Percentiles rank a stretch among this genome's conserved stretches.
These are phyloP conservation scores for Hyaloscypha hepaticicola DNA, from an alignment of 495 filamentous ascomycete species.

Conservation along the genomic window DNA sequence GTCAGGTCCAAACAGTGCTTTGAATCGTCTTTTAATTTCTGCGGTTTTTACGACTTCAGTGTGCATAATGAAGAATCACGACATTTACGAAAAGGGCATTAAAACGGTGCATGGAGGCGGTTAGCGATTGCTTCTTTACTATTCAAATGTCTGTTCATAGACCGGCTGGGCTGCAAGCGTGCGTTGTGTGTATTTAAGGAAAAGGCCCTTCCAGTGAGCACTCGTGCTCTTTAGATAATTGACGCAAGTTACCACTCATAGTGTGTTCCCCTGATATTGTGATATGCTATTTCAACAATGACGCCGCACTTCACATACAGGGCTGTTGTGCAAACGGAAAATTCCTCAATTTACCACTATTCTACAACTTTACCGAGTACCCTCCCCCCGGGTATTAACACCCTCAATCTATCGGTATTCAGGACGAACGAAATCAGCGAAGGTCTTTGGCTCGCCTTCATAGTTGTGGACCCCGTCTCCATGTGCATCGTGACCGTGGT, in stretches of 20 bases:
- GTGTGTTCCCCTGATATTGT: too few relatives aligned
- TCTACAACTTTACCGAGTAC: constrained; percentile 14
- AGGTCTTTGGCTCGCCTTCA: constrained; percentile 83
- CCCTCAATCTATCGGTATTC: constrained; percentile 69
- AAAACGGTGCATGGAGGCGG: constrained; percentile 31
- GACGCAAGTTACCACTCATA: constrained; percentile 29
- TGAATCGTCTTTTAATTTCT: constrained; percentile 1
- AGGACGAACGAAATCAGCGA: constrained; percentile 88
- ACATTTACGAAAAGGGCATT: constrained; percentile 22
- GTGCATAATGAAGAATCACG: constrained; percentile 22
- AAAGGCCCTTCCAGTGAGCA: constrained; percentile 16
- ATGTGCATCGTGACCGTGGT: constrained; percentile 38
- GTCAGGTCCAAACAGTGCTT: not conserved
- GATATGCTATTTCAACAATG: too few relatives aligned
- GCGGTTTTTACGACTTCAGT: constrained; percentile 10
- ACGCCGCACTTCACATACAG: too few relatives aligned
- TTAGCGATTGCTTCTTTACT: constrained; percentile 31
- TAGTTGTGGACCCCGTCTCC: constrained; percentile 30
- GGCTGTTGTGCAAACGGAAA: not conserved
- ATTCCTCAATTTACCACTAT: constrained; percentile 16
- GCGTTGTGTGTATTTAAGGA: constrained; percentile 19
- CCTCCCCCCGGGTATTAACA: not conserved
- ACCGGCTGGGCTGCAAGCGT: not conserved
- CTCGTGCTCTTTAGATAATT: constrained; percentile 24
- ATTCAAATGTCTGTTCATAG: constrained; percentile 6